Base-by-base conservation (phyloP, 1,139 yeast species). In the Kurtzmaniella quercitrusa region DNA sequence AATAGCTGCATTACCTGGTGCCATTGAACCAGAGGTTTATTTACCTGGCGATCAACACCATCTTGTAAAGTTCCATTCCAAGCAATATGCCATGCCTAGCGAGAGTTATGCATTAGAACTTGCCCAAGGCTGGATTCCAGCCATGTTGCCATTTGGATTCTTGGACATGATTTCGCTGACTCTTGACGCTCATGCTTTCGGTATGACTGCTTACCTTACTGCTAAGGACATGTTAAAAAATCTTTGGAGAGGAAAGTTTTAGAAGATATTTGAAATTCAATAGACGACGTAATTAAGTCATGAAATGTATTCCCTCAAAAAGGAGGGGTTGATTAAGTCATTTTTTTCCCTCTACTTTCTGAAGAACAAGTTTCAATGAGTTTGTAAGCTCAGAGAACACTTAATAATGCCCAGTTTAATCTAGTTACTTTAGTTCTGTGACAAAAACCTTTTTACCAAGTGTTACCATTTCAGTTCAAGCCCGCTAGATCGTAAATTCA, bases 91-190 rank as follows among this genome's bases (percentile, higher is more conserved):
- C 30, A 88, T 93, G 95, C 84, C 88, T 1, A 63, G 78, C 35
- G 94, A 84, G 30, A 73, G 88, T 0, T 91, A 82, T 66, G 97
- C 98, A 5, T 71, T 93, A 54, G 98, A 93, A 62, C 76, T 93
- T 57, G 98, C 98, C 6, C 98, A 93, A 69, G 98, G 98, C 45
- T 93, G 96, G 95, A 88, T 93, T 52, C 98, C 98, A 30, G 84
- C 94, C 42, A 93, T 93, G 98, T 75, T 94, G 50, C 97, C 98
- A 17, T 94, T 93, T 61, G 98, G 98, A 0, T 80, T 93, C 63
- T 69, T 88, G 46, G 96, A 88, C 59, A 80, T 85, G 5, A 59
- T 86, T 46, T 76, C 84, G 43, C 84, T 95, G 36, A 93, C 98
- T 12, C 65, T 89, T 54, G 98, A 93, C 62, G 65, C 84, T 50